Conservation (phyloP, 176 grass and related monocot species). For the Neostapfia colusana region DNA sequence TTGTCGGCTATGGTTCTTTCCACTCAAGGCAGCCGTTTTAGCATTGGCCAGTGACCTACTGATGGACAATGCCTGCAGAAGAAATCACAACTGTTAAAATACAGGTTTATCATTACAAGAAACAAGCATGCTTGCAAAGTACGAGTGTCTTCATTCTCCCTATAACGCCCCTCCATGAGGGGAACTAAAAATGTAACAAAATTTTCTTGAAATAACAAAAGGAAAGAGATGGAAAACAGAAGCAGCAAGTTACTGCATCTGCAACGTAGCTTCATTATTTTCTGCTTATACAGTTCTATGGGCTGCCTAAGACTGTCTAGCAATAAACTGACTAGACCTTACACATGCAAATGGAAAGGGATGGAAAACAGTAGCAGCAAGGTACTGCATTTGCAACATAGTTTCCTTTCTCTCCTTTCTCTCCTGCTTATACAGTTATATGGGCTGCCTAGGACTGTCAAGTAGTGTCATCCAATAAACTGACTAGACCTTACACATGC, state of each 20-base stretch:
- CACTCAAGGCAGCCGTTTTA: slow-evolving; percentile 51
- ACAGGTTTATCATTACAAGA: background rate
- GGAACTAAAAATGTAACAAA: background rate
- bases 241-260: background rate
- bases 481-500: background rate
- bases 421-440: too few relatives aligned
- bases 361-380: background rate
- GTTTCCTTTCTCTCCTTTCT: too few relatives aligned
- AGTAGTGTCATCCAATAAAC: background rate
- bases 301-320: too few relatives aligned
- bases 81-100: background rate
- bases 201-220: background rate
- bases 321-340: too few relatives aligned
- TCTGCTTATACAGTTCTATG: too few relatives aligned
- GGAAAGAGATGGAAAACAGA: background rate
- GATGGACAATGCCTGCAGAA: slow-evolving; percentile 72
- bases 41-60: slow-evolving; percentile 69
- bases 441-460: too few relatives aligned
- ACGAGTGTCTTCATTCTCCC: background rate
- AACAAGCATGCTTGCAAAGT: background rate
- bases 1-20: slow-evolving; percentile 49
- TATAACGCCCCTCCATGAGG: background rate
- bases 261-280: too few relatives aligned
- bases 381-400: background rate
- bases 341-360: background rate